Evolutionary conservation across 352 stramenopile genomes (phyloP), one percentile per base, ranked within the genome.

Genomic region (Globisporangium viniferum): DNA sequence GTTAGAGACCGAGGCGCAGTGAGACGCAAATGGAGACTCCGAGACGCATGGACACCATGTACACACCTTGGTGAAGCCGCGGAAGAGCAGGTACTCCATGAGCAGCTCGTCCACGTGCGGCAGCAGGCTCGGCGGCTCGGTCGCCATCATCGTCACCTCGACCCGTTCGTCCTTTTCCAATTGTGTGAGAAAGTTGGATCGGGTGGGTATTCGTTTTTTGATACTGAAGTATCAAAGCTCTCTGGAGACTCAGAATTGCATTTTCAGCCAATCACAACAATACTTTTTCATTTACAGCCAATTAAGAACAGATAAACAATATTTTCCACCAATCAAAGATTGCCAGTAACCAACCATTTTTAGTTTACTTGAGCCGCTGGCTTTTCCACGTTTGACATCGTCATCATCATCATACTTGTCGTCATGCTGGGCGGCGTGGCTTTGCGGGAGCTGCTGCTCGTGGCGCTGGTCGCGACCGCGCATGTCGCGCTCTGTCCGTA

Each of bases 81-180:
- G 77, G 75, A 94, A 94, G 64, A 94, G 82, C 58, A 94, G 71
- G 69, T 94, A 94, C 75, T 94, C 87, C 79, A 94, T 90, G 66
- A 94, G 75, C 36, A 94, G 78, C 74, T 94, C 87, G 64, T 93
- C 87, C 61, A 94, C 84, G 70, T 91, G 85, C 69, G 87, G 81
- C 56, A 94, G 72, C 29, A 91, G 70, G 56, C 71, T 79, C 58
- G 75, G 72, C 39, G 79, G 64, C 60, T 79, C 62, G 73, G 81
- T 79, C 8, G 39, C 71, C 56, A 24, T 67, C 39, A n/a, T 29
- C 24, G 24, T 24, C 22, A 39, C 18, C 44, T 51, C 44, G 44
- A n/a, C 44, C 27, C 31, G 18, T 5, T 64, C 20, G 59, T 27
- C 36, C 27, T 59, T 33, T 36, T 39, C 53, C 24, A 39, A 15